Conservation (phyloP, 148 eudicot species). For the Camellia sinensis region DNA sequence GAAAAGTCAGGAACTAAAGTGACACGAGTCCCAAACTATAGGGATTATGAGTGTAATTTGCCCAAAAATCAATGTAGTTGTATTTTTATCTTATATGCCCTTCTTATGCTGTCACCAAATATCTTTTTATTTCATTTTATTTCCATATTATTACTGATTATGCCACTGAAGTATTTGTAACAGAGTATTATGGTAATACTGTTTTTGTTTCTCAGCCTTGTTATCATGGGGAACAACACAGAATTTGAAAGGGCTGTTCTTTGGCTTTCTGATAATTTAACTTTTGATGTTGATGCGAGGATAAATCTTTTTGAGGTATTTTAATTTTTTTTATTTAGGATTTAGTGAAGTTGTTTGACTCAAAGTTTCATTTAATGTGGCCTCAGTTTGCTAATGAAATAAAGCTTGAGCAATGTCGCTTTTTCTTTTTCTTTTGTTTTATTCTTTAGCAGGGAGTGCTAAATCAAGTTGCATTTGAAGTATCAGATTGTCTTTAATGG, state of each 20-base stretch:
- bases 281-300: constrained; percentile 92
- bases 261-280: constrained; percentile 86
- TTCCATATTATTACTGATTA: no score
- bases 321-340: neutral
- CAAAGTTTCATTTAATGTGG: neutral
- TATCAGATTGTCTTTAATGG: constrained; percentile 40
- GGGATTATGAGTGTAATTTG: no score
- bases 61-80: no score
- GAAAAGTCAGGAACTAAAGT: no score
- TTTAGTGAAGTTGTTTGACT: neutral
- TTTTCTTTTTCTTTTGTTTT: no score
- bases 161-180: neutral
- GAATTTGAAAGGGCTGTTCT: constrained; percentile 80
- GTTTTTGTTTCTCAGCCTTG: constrained; percentile 55
- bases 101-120: no score
- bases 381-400: neutral
- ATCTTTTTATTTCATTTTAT: no score
- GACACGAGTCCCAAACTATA: no score
- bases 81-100: constrained; percentile 1
- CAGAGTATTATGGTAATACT: neutral
- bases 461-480: constrained; percentile 2
- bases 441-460: neutral
- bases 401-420: neutral
- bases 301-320: constrained; percentile 91
- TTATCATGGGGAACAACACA: constrained; percentile 77